Evolutionary conservation across 2,329 filamentous ascomycete species (phyloP), one percentile per base, ranked within the genome.

Genomic region (Stachybotrys echinatus): DNA sequence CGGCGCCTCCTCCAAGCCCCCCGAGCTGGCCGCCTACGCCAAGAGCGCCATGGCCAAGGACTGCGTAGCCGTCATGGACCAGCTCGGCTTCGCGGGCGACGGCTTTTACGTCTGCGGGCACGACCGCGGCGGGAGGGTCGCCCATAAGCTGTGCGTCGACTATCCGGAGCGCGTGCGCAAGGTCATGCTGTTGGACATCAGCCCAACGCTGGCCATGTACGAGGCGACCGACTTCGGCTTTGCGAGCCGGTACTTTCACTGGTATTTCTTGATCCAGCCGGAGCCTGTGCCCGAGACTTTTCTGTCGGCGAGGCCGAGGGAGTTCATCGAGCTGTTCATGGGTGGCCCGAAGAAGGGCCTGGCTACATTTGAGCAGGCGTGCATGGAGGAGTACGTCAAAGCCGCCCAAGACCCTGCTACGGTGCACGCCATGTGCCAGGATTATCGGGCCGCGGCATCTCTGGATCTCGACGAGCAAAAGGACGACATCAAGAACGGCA

Each of bases 191-290:
- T 64, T 80, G 2, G 77, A 81, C 50, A 79, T 82, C 42, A 76
- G 74, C 39, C 80, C 79, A 2, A 82, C 78, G 0, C 68, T 78
- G 12, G 70, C 70, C 6, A 79, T 81, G 74, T 83, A 74, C 63
- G 64, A 65, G 45, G 62, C 69, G 17, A 71, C 71, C 3, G 55
- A 71, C 47, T 55, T 67, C 5, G 61, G 63, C 0, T 75, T 79
- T 51, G 74, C 76, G 1, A 67, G 66, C 23, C 68, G 70, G 1
- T 82, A 81, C 60, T 82, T 75, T 56, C 79, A 83, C 61, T 83
- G 80, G 79, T 80, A 80, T 48, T 75, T 83, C 54, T 68, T 83
- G 19, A 76, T 80, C 8, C 80, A 83, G 58, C 60, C 65, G 1
- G 63, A 64, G 5, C 75, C 79, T 0, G 68, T 82, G 5, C 79